Evolutionary conservation across 2,329 filamentous ascomycete species (phyloP), one percentile per base, ranked within the genome.

Genomic region (Myriosclerotinia duriaeana): DNA sequence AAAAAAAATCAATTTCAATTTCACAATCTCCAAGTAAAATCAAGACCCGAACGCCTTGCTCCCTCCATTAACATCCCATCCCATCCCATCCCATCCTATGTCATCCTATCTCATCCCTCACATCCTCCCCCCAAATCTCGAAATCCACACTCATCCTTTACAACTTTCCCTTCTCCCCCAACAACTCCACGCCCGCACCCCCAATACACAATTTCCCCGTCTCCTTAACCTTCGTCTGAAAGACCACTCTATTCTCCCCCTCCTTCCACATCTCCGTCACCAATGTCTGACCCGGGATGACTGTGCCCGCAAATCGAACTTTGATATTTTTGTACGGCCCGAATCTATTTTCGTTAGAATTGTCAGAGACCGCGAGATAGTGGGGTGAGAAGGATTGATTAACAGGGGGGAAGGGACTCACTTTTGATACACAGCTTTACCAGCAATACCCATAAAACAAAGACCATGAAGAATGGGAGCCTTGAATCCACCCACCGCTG

Each of bases 211-310:
- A 81, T 85, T 96, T 96, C 74, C 93, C 93, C 65, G 93, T 97
- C 85, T 97, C 93, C 81, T 93, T 92, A 71, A 97, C 92, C 79
- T 88, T 93, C 65, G 87, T 86, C 84, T 96, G 92, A 85, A 96
- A 97, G 70, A 93, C 80, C 65, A 97, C 85, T 77, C 86, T 88
- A 74, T 86, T 88, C 74, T 85, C 85, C 59, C 88, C 89, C 74
- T 96, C 92, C 81, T 90, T 93, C 93, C 93, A 97, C 91, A 96
- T 94, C 83, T 96, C 92, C 8, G 92, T 96, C 69, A 91, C 84
- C 66, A 97, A 84, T n/a, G 92, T 96, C 84, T 97, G 89, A 17
- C 92, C 92, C 0, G 92, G 93, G 66, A 93, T 78, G 15, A 97
- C 93, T 12, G 90, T 88, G 66, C 93, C 92, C 1, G 92, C 92